Base-by-base conservation (phyloP, 345 rosid genomes). In the Brassica nigra region DNA sequence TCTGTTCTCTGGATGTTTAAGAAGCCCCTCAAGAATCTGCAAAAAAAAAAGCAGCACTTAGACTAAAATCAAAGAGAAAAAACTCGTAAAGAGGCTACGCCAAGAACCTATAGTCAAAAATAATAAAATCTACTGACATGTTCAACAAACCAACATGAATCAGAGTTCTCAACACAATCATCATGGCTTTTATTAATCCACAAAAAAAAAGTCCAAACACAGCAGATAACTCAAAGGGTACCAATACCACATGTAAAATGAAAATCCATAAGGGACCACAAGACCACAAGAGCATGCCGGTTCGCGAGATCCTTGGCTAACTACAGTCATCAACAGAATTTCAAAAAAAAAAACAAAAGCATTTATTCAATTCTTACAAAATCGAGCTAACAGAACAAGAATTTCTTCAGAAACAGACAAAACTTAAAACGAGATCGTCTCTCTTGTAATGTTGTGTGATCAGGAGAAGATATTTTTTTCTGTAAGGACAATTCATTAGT, bases 11-110 rank as follows among this genome's bases (percentile, higher is more conserved):
- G 97, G 97, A 85, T 90, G 88, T 85, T 93, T 93, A 73, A 93
- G 91, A 77, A 95, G 96, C 62, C 92, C 90, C 84, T 95, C 99
- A 81, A 95, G 82, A 62, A 93, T 90, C 97, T 95, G 96, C 83
- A 86, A 30, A 23, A 80, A 86, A 23, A 80, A 18, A 77, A 58
- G 8, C 39, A 81, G 18, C 57, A 33, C 4, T 68, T 4, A 70
- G 33, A 8, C 4, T 11, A 70, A 6, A 6, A 69, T 3, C 28
- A 36, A 70, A 6, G 29, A 62, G 3, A 27, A 20, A 8, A 54
- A 66, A 8, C 18, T 1, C 57, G 18, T 49, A 29, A 73, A 34
- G 47, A 44, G 31, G 7, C 20, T 10, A 33, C 31, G 54, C 52
- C 49, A 28, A 27, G 5, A 47, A 80, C 18, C 9, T 28, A 47